phyloP scores from a whole-genome alignment of 2,329 filamentous ascomycete species.

The Penicillium digitatum region DNA sequence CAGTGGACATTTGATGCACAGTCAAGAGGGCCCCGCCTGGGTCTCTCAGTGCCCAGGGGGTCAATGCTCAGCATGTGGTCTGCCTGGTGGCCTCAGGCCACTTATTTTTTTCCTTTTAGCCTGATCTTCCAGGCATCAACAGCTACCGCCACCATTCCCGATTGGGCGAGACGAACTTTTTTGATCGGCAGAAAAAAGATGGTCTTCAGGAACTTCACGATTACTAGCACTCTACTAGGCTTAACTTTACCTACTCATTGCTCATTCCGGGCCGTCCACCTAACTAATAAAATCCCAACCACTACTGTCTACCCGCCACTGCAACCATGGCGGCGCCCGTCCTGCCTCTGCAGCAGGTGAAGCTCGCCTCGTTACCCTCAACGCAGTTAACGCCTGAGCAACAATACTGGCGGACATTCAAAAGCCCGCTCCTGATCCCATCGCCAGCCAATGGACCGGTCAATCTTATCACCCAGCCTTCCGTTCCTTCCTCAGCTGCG shows the following conservation, averaged over 20 bases:
- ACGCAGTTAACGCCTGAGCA: constrained; percentile 80
- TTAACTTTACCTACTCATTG: background rate
- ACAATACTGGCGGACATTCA: constrained; percentile 93
- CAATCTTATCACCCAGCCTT: constrained; percentile 78
- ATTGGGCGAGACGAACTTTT: constrained; percentile 24
- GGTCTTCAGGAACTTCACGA: constrained; percentile 19
- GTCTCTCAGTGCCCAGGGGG: no score
- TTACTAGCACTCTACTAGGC: constrained; percentile 7
- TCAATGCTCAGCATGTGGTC: background rate
- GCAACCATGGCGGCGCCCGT: constrained; percentile 77
- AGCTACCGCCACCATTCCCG: constrained; percentile 23
- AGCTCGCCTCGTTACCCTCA: constrained; percentile 76
- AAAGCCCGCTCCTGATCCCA: constrained; percentile 82
- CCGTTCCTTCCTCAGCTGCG: constrained; percentile 44
- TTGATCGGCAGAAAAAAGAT: constrained; percentile 29
- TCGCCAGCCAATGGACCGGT: constrained; percentile 87
- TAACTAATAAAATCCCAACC: background rate
- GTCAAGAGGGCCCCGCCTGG: background rate
- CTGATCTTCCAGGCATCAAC: constrained; percentile 19
- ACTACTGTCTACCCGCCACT: background rate
- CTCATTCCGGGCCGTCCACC: background rate
- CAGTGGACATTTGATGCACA: background rate
- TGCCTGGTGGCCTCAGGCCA: background rate
- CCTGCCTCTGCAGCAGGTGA: constrained; percentile 72
- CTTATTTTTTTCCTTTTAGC: no score